A percentile compares a stretch with the other conserved stretches of the same genome.
Evolutionary conservation across 768 basidiomycete genomes (phyloP).

Genomic region (Rhodotorula diobovata): DNA sequence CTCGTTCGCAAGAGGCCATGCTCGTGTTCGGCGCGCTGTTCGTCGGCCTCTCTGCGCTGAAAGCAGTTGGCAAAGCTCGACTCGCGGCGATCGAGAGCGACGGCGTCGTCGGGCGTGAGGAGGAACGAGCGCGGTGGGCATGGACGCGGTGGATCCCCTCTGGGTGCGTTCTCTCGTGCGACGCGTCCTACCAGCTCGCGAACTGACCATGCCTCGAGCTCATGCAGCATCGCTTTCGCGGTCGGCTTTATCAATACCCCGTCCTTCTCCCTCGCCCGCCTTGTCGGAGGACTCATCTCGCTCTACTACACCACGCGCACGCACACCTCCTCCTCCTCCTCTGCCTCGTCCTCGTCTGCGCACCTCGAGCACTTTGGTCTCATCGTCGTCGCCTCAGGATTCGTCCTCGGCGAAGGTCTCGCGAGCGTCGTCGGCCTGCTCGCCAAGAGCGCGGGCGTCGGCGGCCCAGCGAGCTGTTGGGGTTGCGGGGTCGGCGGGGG

Average conservation of each 20-base stretch:
- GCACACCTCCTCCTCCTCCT: conserved; percentile 45
- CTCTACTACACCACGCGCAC: conserved; percentile 57
- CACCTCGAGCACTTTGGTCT: conserved; percentile 55
- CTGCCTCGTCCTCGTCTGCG: conserved; percentile 15
- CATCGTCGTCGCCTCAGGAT: conserved; percentile 86
- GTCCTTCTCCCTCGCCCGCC: conserved; percentile 83
- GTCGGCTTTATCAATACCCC: conserved; percentile 85
- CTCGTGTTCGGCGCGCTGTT: conserved; percentile 67
- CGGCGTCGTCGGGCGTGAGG: not conserved
- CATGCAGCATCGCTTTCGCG: conserved; percentile 32
- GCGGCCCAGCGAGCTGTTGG: conserved; percentile 68
- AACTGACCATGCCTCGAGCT: too few relatives aligned
- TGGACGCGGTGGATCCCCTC: conserved; percentile 32
- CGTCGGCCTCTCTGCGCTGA: conserved; percentile 61
- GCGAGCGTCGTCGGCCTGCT: conserved; percentile 73
- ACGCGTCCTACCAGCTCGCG: not conserved
- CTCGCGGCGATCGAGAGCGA: conserved; percentile 43
- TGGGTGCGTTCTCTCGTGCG: conserved; percentile 50
- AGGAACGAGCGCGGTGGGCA: not conserved
- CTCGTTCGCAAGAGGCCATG: conserved; percentile 74
- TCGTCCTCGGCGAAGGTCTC: conserved; percentile 91
- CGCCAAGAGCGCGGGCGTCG: conserved; percentile 68
- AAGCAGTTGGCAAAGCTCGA: conserved; percentile 58
- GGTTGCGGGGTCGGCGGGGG: conserved; percentile 57
- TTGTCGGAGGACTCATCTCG: conserved; percentile 81